These are phyloP conservation scores for Raffaelea ambrosiae DNA, from an alignment of 2,329 filamentous ascomycete species.

Conservation along the genomic window DNA sequence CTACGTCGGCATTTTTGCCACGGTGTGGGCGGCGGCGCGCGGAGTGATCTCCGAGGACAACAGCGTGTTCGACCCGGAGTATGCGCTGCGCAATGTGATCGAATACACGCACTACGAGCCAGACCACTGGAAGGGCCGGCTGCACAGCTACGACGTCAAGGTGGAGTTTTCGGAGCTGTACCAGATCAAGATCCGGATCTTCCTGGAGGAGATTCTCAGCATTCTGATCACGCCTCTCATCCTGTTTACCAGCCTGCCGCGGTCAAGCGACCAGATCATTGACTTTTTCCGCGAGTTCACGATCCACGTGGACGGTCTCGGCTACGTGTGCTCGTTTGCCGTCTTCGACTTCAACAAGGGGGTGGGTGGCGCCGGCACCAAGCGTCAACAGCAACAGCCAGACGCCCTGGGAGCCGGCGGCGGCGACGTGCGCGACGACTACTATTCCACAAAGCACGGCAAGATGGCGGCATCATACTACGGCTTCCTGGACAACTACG, in stretches of 20 bases:
- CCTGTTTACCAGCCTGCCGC: slow-evolving; percentile 76
- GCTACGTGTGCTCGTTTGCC: slow-evolving; percentile 94
- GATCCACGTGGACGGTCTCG: slow-evolving; percentile 89
- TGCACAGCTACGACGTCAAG: slow-evolving; percentile 93
- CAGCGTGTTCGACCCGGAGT: slow-evolving; percentile 84
- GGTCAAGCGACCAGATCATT: slow-evolving; percentile 83
- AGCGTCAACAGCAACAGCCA: slow-evolving; percentile 20
- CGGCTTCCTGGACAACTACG: slow-evolving; percentile 89
- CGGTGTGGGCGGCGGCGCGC: slow-evolving; percentile 74
- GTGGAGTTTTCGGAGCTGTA: slow-evolving; percentile 84
- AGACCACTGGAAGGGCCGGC: slow-evolving; percentile 73
- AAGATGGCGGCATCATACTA: slow-evolving; percentile 99
- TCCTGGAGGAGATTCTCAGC: slow-evolving; percentile 83
- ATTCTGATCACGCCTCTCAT: slow-evolving; percentile 89
- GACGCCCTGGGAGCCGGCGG: slow-evolving; percentile 21
- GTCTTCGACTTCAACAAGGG: slow-evolving; percentile 95
- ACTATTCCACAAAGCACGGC: slow-evolving; percentile 89
- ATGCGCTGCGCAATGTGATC: slow-evolving; percentile 79
- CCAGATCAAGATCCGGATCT: slow-evolving; percentile 85
- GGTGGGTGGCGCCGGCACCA: slow-evolving; percentile 25
- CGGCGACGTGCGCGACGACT: slow-evolving; percentile 75
- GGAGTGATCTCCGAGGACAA: slow-evolving; percentile 83
- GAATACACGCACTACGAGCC: slow-evolving; percentile 90
- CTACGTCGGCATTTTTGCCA: slow-evolving; percentile 75
- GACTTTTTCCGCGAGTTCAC: slow-evolving; percentile 99